A percentile compares a stretch with the other conserved stretches of the same genome.
Evolutionary conservation across 2,329 filamentous ascomycete species (phyloP).

Genomic region (Fusarium sp.): DNA sequence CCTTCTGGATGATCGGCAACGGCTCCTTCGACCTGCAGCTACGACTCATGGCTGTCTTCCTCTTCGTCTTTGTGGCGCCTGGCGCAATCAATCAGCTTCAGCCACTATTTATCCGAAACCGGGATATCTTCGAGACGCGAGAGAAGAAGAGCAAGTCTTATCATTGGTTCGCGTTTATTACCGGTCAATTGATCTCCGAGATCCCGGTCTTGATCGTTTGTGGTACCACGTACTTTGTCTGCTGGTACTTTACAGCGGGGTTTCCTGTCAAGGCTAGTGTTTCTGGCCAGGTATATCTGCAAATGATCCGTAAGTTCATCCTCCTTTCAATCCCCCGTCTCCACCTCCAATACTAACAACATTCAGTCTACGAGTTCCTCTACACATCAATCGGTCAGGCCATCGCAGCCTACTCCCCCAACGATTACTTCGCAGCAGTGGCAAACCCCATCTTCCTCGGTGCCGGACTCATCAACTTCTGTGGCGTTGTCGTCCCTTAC

Average conservation of each 20-base stretch:
- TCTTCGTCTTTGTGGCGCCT: slow-evolving; percentile 71
- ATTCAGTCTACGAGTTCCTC: slow-evolving; percentile 65
- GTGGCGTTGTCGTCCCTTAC: slow-evolving; percentile 45
- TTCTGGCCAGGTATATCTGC: slow-evolving; percentile 62
- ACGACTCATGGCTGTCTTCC: slow-evolving; percentile 70
- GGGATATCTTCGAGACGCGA: slow-evolving; percentile 61
- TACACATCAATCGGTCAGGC: slow-evolving; percentile 72
- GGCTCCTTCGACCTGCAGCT: slow-evolving; percentile 64
- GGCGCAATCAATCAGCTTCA: slow-evolving; percentile 63
- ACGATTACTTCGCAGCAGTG: slow-evolving; percentile 67
- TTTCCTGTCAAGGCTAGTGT: slow-evolving; percentile 57
- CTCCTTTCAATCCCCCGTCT: accelerated
- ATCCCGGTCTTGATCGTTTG: slow-evolving; percentile 60
- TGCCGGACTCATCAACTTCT: slow-evolving; percentile 39
- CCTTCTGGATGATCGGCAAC: slow-evolving; percentile 69
- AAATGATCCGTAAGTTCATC: not conserved
- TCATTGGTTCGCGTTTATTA: slow-evolving; percentile 69
- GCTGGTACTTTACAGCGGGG: slow-evolving; percentile 70
- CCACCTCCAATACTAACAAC: accelerated
- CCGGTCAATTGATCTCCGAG: slow-evolving; percentile 62
- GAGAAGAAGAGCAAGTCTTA: slow-evolving; percentile 67
- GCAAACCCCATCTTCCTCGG: slow-evolving; percentile 59
- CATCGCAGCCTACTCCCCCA: slow-evolving; percentile 70
- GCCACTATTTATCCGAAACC: slow-evolving; percentile 60
- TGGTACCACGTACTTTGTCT: slow-evolving; percentile 61